Evolutionary conservation across 2,329 filamentous ascomycete species (phyloP).

Genomic region (Zasmidium angulare): DNA sequence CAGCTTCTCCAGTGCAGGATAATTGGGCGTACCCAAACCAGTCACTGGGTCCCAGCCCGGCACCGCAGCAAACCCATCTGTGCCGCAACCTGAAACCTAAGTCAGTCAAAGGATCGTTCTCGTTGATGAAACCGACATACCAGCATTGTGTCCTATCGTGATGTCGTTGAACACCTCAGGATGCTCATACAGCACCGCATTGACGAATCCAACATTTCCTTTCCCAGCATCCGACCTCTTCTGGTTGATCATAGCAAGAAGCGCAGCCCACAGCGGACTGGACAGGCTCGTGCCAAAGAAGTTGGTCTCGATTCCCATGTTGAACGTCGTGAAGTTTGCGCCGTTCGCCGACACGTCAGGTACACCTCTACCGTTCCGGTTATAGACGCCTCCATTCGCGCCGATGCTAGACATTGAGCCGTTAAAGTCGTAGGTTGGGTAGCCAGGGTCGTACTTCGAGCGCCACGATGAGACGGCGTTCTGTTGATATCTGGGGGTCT

Average conservation of each 20-base stretch:
- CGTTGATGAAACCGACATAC: slow-evolving; percentile 11
- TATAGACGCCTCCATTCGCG: slow-evolving; percentile 24
- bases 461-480: slow-evolving; percentile 43
- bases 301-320: slow-evolving; percentile 29
- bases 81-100: slow-evolving; percentile 15
- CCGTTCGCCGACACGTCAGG: slow-evolving; percentile 37
- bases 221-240: slow-evolving; percentile 53
- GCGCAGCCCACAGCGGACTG: slow-evolving; percentile 51
- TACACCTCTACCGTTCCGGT: slow-evolving; percentile 30
- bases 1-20: slow-evolving; percentile 11
- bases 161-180: slow-evolving; percentile 52
- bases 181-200: slow-evolving; percentile 58
- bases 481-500: slow-evolving; percentile 48
- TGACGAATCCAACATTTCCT: slow-evolving; percentile 49
- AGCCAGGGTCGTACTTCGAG: slow-evolving; percentile 29
- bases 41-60: slow-evolving; percentile 24
- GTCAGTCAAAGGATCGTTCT: slow-evolving; percentile 3
- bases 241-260: slow-evolving; percentile 64
- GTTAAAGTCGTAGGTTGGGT: slow-evolving; percentile 6
- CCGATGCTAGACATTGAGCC: slow-evolving; percentile 2
- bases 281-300: slow-evolving; percentile 51
- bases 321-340: slow-evolving; percentile 39
- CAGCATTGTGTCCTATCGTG: slow-evolving; percentile 33
- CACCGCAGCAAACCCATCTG: slow-evolving; percentile 14
- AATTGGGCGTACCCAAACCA: slow-evolving; percentile 20